phyloP scores from a whole-genome alignment of 2,329 filamentous ascomycete species.

The Pestalotiopsis sp. region DNA sequence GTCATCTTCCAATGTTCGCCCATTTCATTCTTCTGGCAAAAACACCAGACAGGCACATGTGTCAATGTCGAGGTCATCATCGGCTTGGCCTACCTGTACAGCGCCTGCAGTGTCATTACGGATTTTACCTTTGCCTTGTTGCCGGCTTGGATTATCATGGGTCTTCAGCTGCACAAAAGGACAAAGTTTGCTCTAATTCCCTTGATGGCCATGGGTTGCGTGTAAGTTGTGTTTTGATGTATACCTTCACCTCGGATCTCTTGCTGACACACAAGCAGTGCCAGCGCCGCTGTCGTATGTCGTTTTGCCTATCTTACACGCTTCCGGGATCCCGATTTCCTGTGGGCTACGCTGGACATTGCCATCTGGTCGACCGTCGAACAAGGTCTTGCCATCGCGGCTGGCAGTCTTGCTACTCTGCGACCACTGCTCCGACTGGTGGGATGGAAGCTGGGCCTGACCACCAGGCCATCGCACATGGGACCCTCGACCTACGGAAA shows the following conservation, averaged over 20 bases:
- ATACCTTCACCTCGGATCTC: not conserved
- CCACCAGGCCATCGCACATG: not conserved
- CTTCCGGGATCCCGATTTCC: constrained; percentile 44
- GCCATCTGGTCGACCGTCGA: constrained; percentile 54
- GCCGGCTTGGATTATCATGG: constrained; percentile 49
- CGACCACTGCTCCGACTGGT: constrained; percentile 39
- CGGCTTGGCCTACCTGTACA: constrained; percentile 47
- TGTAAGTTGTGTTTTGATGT: constrained; percentile 19
- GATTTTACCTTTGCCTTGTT: constrained; percentile 55
- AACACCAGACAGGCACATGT: constrained; percentile 23
- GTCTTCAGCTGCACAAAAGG: constrained; percentile 47
- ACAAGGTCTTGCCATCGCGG: constrained; percentile 49
- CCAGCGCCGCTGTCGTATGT: constrained; percentile 47
- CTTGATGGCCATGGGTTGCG: constrained; percentile 52
- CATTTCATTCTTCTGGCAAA: constrained; percentile 23
- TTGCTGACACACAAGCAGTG: constrained; percentile 19
- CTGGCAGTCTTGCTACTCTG: constrained; percentile 49
- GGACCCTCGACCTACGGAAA: constrained; percentile 2
- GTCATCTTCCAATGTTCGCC: constrained; percentile 23
- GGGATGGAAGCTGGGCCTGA: constrained; percentile 9
- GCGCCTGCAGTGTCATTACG: constrained; percentile 44
- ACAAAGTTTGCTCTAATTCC: constrained; percentile 49
- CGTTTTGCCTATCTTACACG: constrained; percentile 42
- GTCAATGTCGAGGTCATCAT: constrained; percentile 39
- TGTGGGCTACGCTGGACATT: constrained; percentile 46